Evolutionary conservation across 768 basidiomycete species (phyloP), one percentile per base, ranked within the genome.

Genomic region (Amanita phalloides): DNA sequence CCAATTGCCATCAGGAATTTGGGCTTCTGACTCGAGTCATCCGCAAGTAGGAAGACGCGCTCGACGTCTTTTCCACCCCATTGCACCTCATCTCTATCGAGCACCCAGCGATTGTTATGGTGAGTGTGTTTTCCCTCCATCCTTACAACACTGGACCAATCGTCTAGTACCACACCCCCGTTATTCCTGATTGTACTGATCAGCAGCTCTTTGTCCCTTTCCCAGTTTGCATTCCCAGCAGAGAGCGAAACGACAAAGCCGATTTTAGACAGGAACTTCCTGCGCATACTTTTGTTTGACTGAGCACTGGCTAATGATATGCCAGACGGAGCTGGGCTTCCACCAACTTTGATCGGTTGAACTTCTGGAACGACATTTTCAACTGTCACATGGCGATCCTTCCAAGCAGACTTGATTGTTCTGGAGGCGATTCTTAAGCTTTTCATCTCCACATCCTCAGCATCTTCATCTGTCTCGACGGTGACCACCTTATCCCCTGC

Each of bases 1-100:
- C 88, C 90, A 32, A 97, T 75, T 5, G 90, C 87, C 3, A 84
- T 73, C 49, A 95, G 70, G 59, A 78, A 91, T 64, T 93, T 94
- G 8, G 84, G 78, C 57, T 88, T 92, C 52, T 79, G 77, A 56
- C 74, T 79, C 7, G 73, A 62, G 11, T 81, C 76, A 55, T 88
- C 82, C 0, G 86, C 78, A 13, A 90, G 55, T 37, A 90, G 69
- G 64, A 88, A 87, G 21, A 85, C 71, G 11, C 77, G 73, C 13
- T 77, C 62, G 35, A 79, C 65, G 26, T 70, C 53, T 32, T 69
- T 68, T 48, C 70, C 72, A 17, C 58, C 63, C 66, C 74, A 76
- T 35, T 66, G 60, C 26, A 79, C 71, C 32, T 85, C 78, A 14
- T 69, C 60, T 32, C 71, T 66, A 3, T 64, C 62, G 30, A 79